These are phyloP conservation scores for Glarea lozoyensis DNA, from an alignment of 495 filamentous ascomycete species.

Conservation along the genomic window DNA sequence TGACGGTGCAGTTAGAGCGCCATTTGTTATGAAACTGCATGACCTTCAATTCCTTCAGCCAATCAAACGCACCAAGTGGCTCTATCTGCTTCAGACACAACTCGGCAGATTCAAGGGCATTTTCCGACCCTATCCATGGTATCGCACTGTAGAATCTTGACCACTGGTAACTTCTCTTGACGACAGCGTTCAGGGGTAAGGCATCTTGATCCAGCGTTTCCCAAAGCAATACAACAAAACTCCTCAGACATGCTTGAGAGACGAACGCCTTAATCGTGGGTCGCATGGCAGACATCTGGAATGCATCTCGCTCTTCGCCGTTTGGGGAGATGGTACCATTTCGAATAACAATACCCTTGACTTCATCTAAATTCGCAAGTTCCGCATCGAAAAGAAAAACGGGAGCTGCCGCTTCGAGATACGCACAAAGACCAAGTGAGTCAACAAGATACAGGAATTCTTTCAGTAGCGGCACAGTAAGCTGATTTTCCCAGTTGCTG, in stretches of 20 bases:
- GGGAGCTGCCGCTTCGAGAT: slow-evolving; percentile 39
- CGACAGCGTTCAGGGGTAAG: slow-evolving; percentile 37
- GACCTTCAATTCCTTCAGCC: slow-evolving; percentile 43
- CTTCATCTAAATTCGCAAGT: slow-evolving; percentile 24
- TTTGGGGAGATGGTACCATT: slow-evolving; percentile 36
- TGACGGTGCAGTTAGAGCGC: slow-evolving; percentile 23
- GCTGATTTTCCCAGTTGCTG: slow-evolving; percentile 37
- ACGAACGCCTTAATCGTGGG: slow-evolving; percentile 45
- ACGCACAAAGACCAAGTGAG: slow-evolving; percentile 34
- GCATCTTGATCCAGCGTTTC: slow-evolving; percentile 45
- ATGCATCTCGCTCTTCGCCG: slow-evolving; percentile 40
- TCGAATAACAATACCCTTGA: slow-evolving; percentile 31
- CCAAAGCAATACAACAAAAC: slow-evolving; percentile 40
- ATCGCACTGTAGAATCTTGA: slow-evolving; percentile 48
- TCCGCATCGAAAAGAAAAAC: slow-evolving; percentile 28
- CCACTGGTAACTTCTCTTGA: slow-evolving; percentile 44
- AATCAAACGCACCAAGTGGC: slow-evolving; percentile 49
- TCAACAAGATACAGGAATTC: slow-evolving; percentile 28
- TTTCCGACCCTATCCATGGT: slow-evolving; percentile 37
- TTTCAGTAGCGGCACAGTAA: slow-evolving; percentile 24
- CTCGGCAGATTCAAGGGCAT: slow-evolving; percentile 25
- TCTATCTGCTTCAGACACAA: slow-evolving; percentile 28
- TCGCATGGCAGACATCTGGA: slow-evolving; percentile 31
- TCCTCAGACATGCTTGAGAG: slow-evolving; percentile 39
- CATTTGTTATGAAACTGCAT: slow-evolving; percentile 45